These are phyloP conservation scores for Aspergillus amoenus DNA, from an alignment of 2,329 filamentous ascomycete species.

Conservation along the genomic window DNA sequence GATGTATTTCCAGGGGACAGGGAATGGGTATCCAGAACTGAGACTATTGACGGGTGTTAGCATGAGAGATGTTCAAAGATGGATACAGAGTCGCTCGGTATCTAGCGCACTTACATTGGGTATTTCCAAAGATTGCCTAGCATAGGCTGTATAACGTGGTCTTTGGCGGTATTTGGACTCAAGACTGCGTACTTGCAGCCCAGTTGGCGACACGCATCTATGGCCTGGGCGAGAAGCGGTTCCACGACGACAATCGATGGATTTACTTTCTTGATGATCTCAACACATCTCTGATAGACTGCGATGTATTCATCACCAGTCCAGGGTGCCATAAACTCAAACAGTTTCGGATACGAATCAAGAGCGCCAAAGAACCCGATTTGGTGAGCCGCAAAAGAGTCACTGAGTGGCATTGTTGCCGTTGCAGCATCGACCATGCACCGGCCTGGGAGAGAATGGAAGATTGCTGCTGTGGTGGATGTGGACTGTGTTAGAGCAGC, in stretches of 20 bases:
- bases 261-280: conserved; percentile 7
- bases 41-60: conserved; percentile 25
- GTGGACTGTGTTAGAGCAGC: neutral
- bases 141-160: conserved; percentile 38
- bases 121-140: conserved; percentile 27
- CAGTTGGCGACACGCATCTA: conserved; percentile 41
- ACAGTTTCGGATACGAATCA: conserved; percentile 15
- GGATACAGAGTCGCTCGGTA: no score
- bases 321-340: conserved; percentile 27
- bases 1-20: conserved; percentile 42
- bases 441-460: conserved; percentile 26
- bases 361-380: neutral
- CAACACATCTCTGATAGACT: conserved; percentile 33
- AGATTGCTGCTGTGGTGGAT: conserved; percentile 14
- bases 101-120: conserved; percentile 14
- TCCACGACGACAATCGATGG: conserved; percentile 43
- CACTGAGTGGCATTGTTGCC: conserved; percentile 6
- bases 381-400: conserved; percentile 30
- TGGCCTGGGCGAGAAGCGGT: conserved; percentile 38
- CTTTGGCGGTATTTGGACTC: conserved; percentile 46
- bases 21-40: conserved; percentile 43
- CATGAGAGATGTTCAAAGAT: neutral
- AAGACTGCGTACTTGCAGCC: conserved; percentile 35
- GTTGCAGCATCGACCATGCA: conserved; percentile 21
- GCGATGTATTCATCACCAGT: conserved; percentile 36